Evolutionary conservation across 495 filamentous ascomycete species (phyloP), one percentile per base, ranked within the genome.

Genomic region (Lasiosphaeriaceae sp.): DNA sequence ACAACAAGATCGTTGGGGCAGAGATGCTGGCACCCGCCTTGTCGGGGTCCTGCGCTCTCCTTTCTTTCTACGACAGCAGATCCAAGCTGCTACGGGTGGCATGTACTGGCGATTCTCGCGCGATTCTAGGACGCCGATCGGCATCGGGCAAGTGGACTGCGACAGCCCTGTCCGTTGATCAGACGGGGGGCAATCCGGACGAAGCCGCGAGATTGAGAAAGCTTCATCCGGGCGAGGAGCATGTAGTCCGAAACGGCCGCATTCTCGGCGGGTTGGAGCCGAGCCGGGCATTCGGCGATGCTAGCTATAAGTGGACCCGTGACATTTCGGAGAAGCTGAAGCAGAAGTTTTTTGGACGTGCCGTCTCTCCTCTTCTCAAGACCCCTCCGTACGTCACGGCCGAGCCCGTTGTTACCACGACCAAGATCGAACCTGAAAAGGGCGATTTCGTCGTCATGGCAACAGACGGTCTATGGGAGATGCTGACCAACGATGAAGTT

Each of bases 401-500:
- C 4, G 94, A 99, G 74, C 94, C 94, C 11, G 79, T 97, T 37
- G 81, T 99, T 47, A 97, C 92, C 7, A 96, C 90, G n/a, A 97
- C 94, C 29, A 88, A 93, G 70, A 86, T 99, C 52, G 83, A 96
- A 60, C 94, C 94, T 11, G 82, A 87, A 43, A 87, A 87, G 56
- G 94, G 94, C 46, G 95, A 97, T 65, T 99, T 99, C 62, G 75
- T 99, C 5, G 92, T 99, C 50, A 85, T 99, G 80, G 95, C 95
- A 5, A 96, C 95, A 0, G 95, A 99, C 66, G 95, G 95, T 2
- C 79, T 99, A 12, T 99, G 95, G 94, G 95, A 99, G 74, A 97
- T 97, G 93, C 77, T 99, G 50, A 96, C 90, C 50, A 99, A 97
- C 66, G 95, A 99, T 67, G 95, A 99, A 74, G 95, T 97, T 1